Base-by-base conservation (phyloP, 495 filamentous ascomycete species). In the Penicillium silybi region DNA sequence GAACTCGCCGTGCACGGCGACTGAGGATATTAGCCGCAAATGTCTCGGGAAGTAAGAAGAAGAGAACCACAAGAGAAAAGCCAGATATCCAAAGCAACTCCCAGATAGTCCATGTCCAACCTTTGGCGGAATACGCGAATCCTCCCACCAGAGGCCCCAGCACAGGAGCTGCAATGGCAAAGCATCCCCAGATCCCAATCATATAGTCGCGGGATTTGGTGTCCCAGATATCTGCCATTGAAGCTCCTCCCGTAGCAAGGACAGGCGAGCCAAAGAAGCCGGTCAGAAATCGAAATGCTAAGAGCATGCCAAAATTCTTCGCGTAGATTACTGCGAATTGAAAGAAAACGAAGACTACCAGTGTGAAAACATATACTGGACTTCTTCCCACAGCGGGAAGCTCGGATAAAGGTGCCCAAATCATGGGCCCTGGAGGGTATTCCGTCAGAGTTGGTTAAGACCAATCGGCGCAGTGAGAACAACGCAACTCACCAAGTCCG, bases 21-120 rank as follows among this genome's bases (percentile, higher is more conserved):
- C 72, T 66, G 13, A 85, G 70, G 56, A 85, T 83, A 58, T 80
- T 84, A 0, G 73, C 67, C 22, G 78, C 71, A 11, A 72, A 78
- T 0, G 81, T 85, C 60, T 85, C 82, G 0, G 81, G 82, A 0
- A 84, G 61, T 38, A 72, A 65, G 50, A 84, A 64, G 47, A 84
- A 75, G 44, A 82, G 58, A 1, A 73, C 34, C 3, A 83, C 52
- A 38, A 78, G 69, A 15, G 78, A 56, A 17, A 76, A 70, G 0
- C 57, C 74, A 6, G 69, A 64, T 2, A 78, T 44, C 74, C 77
- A 79, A 1, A 78, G 53, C 8, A 80, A 54, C 41, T 70, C 62
- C 76, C 76, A 81, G 16, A 79, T 70, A 1, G 71, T 67, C 73
- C 74, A 78, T 0, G 59, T 66, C 77, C 75, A 79, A 7, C 59